Evolutionary conservation across 306 rosid species (phyloP).

Genomic region (Datisca glomerata): DNA sequence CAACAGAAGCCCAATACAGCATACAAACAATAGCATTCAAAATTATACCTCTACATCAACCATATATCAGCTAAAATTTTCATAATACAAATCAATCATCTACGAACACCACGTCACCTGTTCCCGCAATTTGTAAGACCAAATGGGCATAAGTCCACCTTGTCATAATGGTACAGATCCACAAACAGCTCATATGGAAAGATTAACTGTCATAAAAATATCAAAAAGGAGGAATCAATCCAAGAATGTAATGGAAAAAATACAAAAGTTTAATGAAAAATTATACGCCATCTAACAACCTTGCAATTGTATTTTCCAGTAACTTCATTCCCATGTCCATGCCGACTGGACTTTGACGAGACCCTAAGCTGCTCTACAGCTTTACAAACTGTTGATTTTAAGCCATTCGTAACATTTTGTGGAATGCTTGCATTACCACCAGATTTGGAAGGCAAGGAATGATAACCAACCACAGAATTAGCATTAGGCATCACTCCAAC

Average conservation of each 20-base stretch:
- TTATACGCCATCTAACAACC: slow-evolving; percentile 2
- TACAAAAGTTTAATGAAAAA: background rate
- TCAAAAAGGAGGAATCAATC: slow-evolving; percentile 14
- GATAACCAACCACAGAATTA: slow-evolving; percentile 33
- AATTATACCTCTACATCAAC: too few species aligned
- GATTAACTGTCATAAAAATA: slow-evolving; percentile 33
- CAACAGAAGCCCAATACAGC: too few species aligned
- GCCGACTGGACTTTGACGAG: slow-evolving; percentile 27
- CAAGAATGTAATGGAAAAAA: slow-evolving; percentile 8
- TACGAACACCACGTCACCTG: slow-evolving; percentile 42
- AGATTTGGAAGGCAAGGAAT: slow-evolving; percentile 31
- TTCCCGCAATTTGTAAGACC: slow-evolving; percentile 74
- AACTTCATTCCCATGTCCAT: slow-evolving; percentile 33
- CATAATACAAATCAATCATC: too few species aligned
- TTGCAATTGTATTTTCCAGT: slow-evolving; percentile 19
- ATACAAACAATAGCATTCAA: too few species aligned
- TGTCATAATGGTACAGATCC: slow-evolving; percentile 49
- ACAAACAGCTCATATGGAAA: slow-evolving; percentile 52
- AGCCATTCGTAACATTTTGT: slow-evolving; percentile 48
- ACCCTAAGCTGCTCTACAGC: slow-evolving; percentile 63
- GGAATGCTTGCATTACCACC: slow-evolving; percentile 26
- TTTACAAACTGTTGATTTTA: slow-evolving; percentile 54
- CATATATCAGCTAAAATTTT: too few species aligned
- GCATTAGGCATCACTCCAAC: slow-evolving; percentile 25
- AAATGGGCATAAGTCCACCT: slow-evolving; percentile 47